Evolutionary conservation across 2,329 filamentous ascomycete genomes (phyloP).

Genomic region (Fusarium pseudocircinatum): DNA sequence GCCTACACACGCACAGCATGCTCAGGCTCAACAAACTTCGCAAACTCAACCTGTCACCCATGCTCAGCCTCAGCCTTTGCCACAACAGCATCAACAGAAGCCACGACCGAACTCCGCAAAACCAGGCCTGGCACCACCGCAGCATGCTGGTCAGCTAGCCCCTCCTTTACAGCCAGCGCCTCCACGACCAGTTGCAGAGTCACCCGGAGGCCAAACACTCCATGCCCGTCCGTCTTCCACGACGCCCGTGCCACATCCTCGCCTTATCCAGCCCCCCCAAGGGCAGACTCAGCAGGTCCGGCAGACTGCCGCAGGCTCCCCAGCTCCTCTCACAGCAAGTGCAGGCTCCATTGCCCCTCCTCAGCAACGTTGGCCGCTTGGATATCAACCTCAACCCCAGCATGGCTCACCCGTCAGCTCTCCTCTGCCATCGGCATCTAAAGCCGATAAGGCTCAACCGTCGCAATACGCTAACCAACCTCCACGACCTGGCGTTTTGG

Average conservation of each 20-base stretch:
- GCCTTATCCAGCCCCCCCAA: constrained; percentile 47
- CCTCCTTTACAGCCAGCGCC: constrained; percentile 50
- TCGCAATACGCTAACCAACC: constrained; percentile 47
- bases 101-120: constrained; percentile 41
- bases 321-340: constrained; percentile 38
- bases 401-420: constrained; percentile 41
- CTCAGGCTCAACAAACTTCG: constrained; percentile 27
- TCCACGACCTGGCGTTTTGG: constrained; percentile 52
- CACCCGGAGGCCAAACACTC: constrained; percentile 33
- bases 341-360: constrained; percentile 39
- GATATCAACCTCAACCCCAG: constrained; percentile 44
- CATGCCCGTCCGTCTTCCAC: constrained; percentile 46
- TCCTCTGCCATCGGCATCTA: constrained; percentile 37
- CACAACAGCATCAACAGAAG: constrained; percentile 37
- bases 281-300: constrained; percentile 40
- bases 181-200: constrained; percentile 38
- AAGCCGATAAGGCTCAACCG: constrained; percentile 37
- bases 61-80: constrained; percentile 29
- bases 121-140: constrained; percentile 48
- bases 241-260: constrained; percentile 49
- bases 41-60: constrained; percentile 32
- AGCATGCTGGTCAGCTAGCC: constrained; percentile 48
- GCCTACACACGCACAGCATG: constrained; percentile 7
- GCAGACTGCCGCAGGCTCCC: constrained; percentile 47
- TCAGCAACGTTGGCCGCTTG: constrained; percentile 49